Evolutionary conservation across 768 basidiomycete genomes (phyloP), one percentile per base, ranked within the genome.

Genomic region (Floccularia luteovirens): DNA sequence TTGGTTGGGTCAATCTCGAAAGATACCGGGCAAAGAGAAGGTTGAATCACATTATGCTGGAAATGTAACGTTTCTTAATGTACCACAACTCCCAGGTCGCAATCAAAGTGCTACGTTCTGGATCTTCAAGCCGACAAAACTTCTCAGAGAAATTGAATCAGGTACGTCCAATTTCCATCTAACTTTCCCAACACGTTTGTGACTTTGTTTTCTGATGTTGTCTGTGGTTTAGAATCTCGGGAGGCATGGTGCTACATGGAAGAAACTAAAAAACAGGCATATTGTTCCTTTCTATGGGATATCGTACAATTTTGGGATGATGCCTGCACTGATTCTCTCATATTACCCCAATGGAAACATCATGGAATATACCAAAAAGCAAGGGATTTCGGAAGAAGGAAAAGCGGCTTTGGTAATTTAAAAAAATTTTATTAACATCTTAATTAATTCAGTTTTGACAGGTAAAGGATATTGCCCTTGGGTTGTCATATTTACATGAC

Each of bases 271-370:
- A 0, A 50, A 60, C 38, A 33, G 39, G 3, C 52, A 60, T 33
- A 43, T 60, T 12, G 39, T 43, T 12, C 31, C 14, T 10, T 51
- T 59, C n/a, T 50, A 47, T 34, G 50, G 48, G 0, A 24, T 57
- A 14, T 37, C 44, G 3, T 45, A 42, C 22, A 35, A 46, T 4
- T 41, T 42, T 1, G 48, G 49, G 2, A 44, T 41, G 20, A 47
- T 57, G 46, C 58, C 56, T 5, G 56, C 50, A 1, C 35, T 60
- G 6, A 46, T 62, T 10, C 44, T 54, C 19, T 41, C 46, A 1
- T 58, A 43, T 31, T 55, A 50, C 31, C 13, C 35, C 8, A 39
- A 52, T 3, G 56, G 58, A 0, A 58, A 50, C 38, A 47, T 60
- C 16, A 38, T 50, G 2, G 21, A 46, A 5, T 55, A 56, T 39